A percentile compares a stretch with the other conserved stretches of the same genome.
Conservation (phyloP, 805 yeast species). For the Candida krabiensis region DNA sequence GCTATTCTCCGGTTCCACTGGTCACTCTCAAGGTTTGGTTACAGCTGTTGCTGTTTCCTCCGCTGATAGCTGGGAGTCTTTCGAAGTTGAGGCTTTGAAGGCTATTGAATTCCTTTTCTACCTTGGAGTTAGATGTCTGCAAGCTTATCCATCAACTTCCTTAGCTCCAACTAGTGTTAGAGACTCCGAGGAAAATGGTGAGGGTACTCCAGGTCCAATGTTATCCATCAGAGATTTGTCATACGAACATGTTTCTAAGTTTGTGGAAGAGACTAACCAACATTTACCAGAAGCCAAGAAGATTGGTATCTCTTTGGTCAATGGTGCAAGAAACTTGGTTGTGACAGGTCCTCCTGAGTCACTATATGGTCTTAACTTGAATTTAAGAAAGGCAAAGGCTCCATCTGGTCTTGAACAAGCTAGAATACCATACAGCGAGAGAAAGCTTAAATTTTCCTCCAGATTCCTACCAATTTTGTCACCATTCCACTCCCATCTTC, state of each 20-base stretch:
- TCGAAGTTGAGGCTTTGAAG: slow-evolving; percentile 67
- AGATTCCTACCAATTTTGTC: slow-evolving; percentile 93
- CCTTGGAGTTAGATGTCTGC: slow-evolving; percentile 90
- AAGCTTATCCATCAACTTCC: slow-evolving; percentile 88
- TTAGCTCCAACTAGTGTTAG: slow-evolving; percentile 90
- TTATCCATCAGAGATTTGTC: slow-evolving; percentile 89
- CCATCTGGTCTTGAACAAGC: slow-evolving; percentile 93
- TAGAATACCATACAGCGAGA: slow-evolving; percentile 88
- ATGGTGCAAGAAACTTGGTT: slow-evolving; percentile 95
- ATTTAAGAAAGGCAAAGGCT: slow-evolving; percentile 92
- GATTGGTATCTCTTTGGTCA: slow-evolving; percentile 84
- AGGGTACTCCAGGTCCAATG: slow-evolving; percentile 98
- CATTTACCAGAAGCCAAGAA: slow-evolving; percentile 92
- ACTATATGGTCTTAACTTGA: slow-evolving; percentile 88
- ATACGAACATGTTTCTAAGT: slow-evolving; percentile 71
- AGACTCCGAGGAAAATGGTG: slow-evolving; percentile 90
- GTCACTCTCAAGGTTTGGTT: slow-evolving; percentile 89
- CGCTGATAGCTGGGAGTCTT: slow-evolving; percentile 82
- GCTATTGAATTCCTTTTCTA: slow-evolving; percentile 86
- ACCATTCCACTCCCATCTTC: slow-evolving; percentile 93
- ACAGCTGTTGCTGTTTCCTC: slow-evolving; percentile 90
- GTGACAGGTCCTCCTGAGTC: slow-evolving; percentile 99
- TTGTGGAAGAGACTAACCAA: slow-evolving; percentile 82
- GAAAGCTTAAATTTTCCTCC: slow-evolving; percentile 91
- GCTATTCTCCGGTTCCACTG: slow-evolving; percentile 72